Percentiles rank a stretch among this genome's conserved stretches.
Evolutionary conservation across 2,329 filamentous ascomycete species (phyloP).

Genomic region (Beauveria sp.): DNA sequence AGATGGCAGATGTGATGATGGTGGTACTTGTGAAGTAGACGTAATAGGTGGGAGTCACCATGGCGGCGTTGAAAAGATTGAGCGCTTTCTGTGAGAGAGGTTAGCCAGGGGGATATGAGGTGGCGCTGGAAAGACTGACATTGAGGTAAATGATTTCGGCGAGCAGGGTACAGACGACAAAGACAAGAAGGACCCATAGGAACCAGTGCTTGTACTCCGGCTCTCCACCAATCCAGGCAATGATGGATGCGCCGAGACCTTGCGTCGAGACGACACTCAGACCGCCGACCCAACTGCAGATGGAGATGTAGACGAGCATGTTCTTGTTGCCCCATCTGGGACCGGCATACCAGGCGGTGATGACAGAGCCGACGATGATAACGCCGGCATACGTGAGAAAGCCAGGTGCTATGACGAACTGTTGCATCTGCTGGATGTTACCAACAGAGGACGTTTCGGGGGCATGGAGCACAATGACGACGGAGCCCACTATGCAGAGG

Average conservation of each 20-base stretch:
- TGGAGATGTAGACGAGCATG: slow-evolving; percentile 95
- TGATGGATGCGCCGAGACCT: slow-evolving; percentile 82
- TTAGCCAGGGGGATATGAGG: slow-evolving; percentile 23
- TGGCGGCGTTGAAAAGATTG: slow-evolving; percentile 91
- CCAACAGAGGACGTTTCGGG: slow-evolving; percentile 77
- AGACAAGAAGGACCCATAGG: slow-evolving; percentile 81
- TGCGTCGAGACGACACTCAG: slow-evolving; percentile 93
- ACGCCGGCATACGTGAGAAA: slow-evolving; percentile 82
- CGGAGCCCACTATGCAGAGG: slow-evolving; percentile 84
- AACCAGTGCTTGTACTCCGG: slow-evolving; percentile 98
- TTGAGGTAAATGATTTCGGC: slow-evolving; percentile 96
- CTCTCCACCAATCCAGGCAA: slow-evolving; percentile 74
- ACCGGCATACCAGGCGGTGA: slow-evolving; percentile 72
- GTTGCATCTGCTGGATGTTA: slow-evolving; percentile 87
- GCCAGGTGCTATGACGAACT: slow-evolving; percentile 75
- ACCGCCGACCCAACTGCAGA: slow-evolving; percentile 91
- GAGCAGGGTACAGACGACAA: slow-evolving; percentile 80
- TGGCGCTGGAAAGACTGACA: slow-evolving; percentile 48
- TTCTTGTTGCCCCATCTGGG: slow-evolving; percentile 91
- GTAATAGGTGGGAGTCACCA: slow-evolving; percentile 97
- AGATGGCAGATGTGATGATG: slow-evolving; percentile 84
- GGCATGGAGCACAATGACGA: slow-evolving; percentile 92
- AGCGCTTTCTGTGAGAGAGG: slow-evolving; percentile 75
- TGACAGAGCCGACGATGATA: slow-evolving; percentile 63
- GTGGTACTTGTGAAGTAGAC: slow-evolving; percentile 96